Percentiles rank a stretch among this genome's conserved stretches.
Evolutionary conservation across 2,329 filamentous ascomycete species (phyloP).

Genomic region (Pyrenophora tritici-repentis): DNA sequence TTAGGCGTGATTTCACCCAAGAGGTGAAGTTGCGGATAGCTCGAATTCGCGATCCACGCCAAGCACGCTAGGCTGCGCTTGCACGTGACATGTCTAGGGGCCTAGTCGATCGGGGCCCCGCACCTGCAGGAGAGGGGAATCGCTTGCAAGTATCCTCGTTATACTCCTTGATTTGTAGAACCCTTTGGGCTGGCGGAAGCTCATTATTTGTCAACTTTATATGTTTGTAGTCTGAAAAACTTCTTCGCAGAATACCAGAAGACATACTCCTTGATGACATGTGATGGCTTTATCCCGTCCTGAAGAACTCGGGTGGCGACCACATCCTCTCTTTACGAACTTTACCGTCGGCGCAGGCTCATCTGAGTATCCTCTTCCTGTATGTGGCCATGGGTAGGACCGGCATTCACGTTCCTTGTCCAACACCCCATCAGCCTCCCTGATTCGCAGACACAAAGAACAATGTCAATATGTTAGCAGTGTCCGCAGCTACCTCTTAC

Average conservation of each 20-base stretch:
- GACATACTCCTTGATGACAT: too few species aligned
- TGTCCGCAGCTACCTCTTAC: slow-evolving; percentile 60
- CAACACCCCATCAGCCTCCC: slow-evolving; percentile 57
- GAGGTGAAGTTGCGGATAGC: slow-evolving; percentile 20
- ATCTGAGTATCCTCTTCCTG: slow-evolving; percentile 63
- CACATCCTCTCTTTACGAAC: slow-evolving; percentile 63
- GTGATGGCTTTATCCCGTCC: slow-evolving; percentile 14
- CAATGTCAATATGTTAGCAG: slow-evolving; percentile 60
- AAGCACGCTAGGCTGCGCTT: slow-evolving; percentile 16
- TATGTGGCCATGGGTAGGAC: slow-evolving; percentile 61
- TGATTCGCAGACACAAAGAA: slow-evolving; percentile 55
- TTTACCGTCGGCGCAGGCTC: slow-evolving; percentile 61
- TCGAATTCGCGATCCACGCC: slow-evolving; percentile 17
- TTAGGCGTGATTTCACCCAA: slow-evolving; percentile 5
- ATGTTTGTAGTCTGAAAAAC: too few species aligned
- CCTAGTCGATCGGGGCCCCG: too few species aligned
- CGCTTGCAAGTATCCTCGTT: too few species aligned
- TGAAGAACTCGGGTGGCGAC: slow-evolving; percentile 58
- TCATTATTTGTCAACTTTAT: too few species aligned
- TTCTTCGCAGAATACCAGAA: too few species aligned
- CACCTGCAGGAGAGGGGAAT: too few species aligned
- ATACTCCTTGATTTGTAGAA: neutral
- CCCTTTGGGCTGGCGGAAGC: too few species aligned
- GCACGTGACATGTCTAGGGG: slow-evolving; percentile 12
- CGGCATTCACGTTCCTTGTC: slow-evolving; percentile 63